Base-by-base conservation (phyloP, 805 yeast species). In the Wickerhamiella hasegawae region DNA sequence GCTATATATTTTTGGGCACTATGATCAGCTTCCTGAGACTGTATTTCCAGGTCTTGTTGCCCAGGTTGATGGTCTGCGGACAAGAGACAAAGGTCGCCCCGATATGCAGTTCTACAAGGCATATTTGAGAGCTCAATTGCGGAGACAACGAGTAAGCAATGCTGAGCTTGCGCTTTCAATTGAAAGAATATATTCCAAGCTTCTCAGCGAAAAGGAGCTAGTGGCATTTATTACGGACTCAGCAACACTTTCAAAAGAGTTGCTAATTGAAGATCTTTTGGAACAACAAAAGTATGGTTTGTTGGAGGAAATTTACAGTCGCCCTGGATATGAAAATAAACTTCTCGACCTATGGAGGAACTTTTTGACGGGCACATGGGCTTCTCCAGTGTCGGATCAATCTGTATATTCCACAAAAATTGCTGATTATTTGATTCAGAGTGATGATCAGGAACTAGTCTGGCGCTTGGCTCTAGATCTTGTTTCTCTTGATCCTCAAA, bases 381-480 rank as follows among this genome's bases (percentile, higher is more conserved):
- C 24, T 22, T 8, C 10, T 22, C 24, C 24, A 9, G 10, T 9
- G 24, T 8, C 8, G 11, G 24, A 22, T 8, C 10, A 11, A 11
- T 22, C 24, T 22, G 11, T 8, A 8, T 26, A 26, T 26, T 8
- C 16, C 5, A 45, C 48, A 12, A 45, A 44, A 27, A 44, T 57
- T 41, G 40, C 44, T 16, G 52, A 46, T 12, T 38, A 45, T 32
- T 44, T 53, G 4, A 27, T 48, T 10, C 24, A 33, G 2, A 41
- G 53, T 29, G 37, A 35, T 6, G 52, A 58, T 28, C 35, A 38
- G 27, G 49, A 47, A 5, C 35, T 57, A n/a, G 58, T 57, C n/a
- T 57, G 60, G 61, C 51, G 49, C 11, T 47, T 54, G 26, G 60
- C 60, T 0, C 31, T 54, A 21, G 54, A 63, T 57, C 44, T 59